Percentiles rank a stretch among this genome's conserved stretches.
phyloP scores from a whole-genome alignment of 208 protist genomes.

The Lotmaria passim region DNA sequence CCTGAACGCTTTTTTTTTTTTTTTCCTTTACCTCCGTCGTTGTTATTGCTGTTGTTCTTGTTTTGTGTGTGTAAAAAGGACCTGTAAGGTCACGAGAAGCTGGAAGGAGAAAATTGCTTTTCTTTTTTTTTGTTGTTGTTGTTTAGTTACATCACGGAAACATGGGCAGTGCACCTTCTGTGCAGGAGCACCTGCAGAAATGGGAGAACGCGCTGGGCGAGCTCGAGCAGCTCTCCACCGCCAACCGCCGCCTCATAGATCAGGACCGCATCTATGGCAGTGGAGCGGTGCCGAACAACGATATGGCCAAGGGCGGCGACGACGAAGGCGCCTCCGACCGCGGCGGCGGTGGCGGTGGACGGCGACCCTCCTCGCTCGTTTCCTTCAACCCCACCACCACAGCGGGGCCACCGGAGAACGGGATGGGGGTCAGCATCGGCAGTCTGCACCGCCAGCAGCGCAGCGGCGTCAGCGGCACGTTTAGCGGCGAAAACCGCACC shows the following conservation, averaged over 20 bases:
- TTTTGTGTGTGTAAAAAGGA: too few species aligned
- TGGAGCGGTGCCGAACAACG: constrained; percentile 12
- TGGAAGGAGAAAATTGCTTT: too few species aligned
- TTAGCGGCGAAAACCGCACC: constrained; percentile 21
- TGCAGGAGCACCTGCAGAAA: constrained; percentile 74
- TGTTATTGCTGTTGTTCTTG: too few species aligned
- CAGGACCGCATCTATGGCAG: constrained; percentile 69
- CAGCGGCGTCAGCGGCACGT: background rate
- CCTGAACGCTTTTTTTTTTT: too few species aligned
- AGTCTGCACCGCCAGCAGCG: constrained; percentile 34
- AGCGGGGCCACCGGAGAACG: constrained; percentile 9
- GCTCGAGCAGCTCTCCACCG: constrained; percentile 62
- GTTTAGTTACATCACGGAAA: background rate
- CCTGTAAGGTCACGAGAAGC: too few species aligned
- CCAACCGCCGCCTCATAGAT: constrained; percentile 55
- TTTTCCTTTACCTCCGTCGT: too few species aligned
- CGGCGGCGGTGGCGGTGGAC: constrained; percentile 18
- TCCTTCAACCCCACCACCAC: constrained; percentile 59
- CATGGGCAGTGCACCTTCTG: constrained; percentile 66
- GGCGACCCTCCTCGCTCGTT: constrained; percentile 69
- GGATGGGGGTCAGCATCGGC: constrained; percentile 32
- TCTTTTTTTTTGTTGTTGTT: too few species aligned
- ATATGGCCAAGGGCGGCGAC: constrained; percentile 12
- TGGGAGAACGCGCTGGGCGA: constrained; percentile 74
- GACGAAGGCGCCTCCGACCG: constrained; percentile 42